Base-by-base conservation (phyloP, 106 monocot species). In the Chionographis japonica region DNA sequence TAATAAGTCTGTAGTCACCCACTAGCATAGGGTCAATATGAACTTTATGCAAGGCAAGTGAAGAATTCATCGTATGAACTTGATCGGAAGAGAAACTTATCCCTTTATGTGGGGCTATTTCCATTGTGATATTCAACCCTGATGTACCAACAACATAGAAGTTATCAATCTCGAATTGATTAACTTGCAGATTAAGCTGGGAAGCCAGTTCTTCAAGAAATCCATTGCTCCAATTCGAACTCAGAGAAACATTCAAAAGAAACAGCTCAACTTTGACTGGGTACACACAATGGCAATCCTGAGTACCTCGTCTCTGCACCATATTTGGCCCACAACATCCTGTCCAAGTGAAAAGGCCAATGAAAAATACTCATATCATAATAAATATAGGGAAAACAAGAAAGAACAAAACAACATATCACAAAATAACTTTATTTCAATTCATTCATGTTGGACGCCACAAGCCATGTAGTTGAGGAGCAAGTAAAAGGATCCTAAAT, bases 101-200 rank as follows among this genome's bases (percentile, higher is more conserved):
- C 62, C 91, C 97, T 39, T 61, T 74, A 70, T 79, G 77, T 27
- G 97, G 97, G 59, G 84, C 82, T 60, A 97, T 84, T 58, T 89
- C 77, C 97, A 97, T 87, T 4, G 92, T 83, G 58, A 97, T 92
- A 65, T 97, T 97, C 41, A 97, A 79, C 62, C 92, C 97, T 40
- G 85, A 82, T 17, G 81, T 80, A 17, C 97, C 97, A 68, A 97
- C 92, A 49, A 97, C 89, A 75, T 97, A 97, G 62, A 97, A 97
- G 63, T 92, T 92, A 53, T 80, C 78, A 58, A 92, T 97, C 84
- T 87, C 92, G 65, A 97, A 87, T 59, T 97, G 92, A 69, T 70
- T 75, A 52, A 87, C 86, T 40, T 50, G 81, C 38, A 97, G 61
- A 37, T 69, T 65, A 46, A 97, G 92, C 69, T 97, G 92, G 64